These are phyloP conservation scores for Carpinus fangiana DNA, from an alignment of 306 rosid species.

Conservation along the genomic window DNA sequence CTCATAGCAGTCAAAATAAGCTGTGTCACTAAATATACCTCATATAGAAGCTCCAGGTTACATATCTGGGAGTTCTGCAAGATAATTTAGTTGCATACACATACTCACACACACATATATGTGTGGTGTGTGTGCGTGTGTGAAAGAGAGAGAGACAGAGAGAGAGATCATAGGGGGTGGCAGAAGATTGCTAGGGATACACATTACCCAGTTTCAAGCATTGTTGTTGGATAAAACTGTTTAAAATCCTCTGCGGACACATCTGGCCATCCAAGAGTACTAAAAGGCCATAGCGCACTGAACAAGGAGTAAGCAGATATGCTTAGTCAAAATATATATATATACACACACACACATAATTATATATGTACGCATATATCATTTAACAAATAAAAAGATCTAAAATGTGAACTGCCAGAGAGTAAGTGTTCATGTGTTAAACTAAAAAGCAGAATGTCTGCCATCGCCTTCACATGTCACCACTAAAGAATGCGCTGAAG, in stretches of 20 bases:
- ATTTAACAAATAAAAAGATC: neutral
- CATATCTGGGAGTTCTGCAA: neutral
- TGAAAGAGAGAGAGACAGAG: neutral
- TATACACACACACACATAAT: no score
- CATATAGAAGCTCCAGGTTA: neutral
- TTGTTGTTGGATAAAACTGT: slow-evolving; percentile 84
- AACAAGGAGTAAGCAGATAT: slow-evolving; percentile 20
- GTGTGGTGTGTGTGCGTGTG: neutral
- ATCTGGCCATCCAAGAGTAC: slow-evolving; percentile 99
- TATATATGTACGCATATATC: neutral
- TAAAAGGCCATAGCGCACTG: slow-evolving; percentile 97
- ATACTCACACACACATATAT: neutral
- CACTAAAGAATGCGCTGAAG: neutral
- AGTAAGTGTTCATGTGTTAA: neutral
- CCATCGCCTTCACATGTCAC: neutral
- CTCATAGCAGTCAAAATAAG: neutral
- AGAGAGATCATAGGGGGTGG: slow-evolving; percentile 15
- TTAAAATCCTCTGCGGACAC: slow-evolving; percentile 72
- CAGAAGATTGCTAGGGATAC: slow-evolving; percentile 24
- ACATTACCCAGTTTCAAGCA: slow-evolving; percentile 97
- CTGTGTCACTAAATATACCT: neutral
- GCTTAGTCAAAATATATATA: slow-evolving; percentile 14
- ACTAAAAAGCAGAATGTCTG: neutral
- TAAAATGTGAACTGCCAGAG: neutral
- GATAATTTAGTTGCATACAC: neutral